Percentiles rank a stretch among this genome's conserved stretches.
Conservation (phyloP, 768 basidiomycete genomes). For the Lepiota subincarnata region DNA sequence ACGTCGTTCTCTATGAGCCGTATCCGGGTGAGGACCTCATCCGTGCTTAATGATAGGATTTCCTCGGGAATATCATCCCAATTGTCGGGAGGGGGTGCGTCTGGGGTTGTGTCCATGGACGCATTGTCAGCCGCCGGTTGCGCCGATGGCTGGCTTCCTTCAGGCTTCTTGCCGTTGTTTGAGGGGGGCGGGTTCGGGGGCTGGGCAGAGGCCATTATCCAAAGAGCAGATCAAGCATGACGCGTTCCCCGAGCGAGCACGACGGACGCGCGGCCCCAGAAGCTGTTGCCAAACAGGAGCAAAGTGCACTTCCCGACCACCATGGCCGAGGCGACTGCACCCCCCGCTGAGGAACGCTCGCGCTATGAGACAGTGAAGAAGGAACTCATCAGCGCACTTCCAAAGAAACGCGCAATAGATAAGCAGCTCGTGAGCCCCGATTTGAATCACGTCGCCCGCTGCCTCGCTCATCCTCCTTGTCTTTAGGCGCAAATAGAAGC, state of each 20-base stretch:
- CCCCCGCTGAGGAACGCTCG: conserved; percentile 62
- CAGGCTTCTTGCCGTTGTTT: conserved; percentile 52
- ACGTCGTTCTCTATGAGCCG: conserved; percentile 96
- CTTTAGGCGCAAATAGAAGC: conserved; percentile 72
- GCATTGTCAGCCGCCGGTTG: conserved; percentile 27
- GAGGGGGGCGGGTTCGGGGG: conserved; percentile 48
- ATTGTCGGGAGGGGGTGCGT: conserved; percentile 67
- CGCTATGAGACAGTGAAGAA: conserved; percentile 71
- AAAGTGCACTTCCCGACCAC: not conserved
- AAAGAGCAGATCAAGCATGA: conserved; percentile 18
- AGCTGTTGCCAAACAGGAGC: conserved; percentile 7
- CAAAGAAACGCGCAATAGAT: conserved; percentile 72
- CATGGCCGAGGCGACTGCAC: conserved; percentile 38
- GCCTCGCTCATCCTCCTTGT: conserved; percentile 4
- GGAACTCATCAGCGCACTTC: conserved; percentile 68
- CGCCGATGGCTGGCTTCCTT: conserved; percentile 29
- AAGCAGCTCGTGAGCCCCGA: conserved; percentile 65
- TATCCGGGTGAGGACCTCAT: conserved; percentile 86
- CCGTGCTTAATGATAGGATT: conserved; percentile 69
- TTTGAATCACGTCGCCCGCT: not conserved
- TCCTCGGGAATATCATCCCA: conserved; percentile 93
- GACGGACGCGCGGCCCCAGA: conserved; percentile 33
- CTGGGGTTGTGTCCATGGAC: conserved; percentile 74
- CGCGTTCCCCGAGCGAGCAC: conserved; percentile 27
- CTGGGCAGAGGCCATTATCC: conserved; percentile 54